phyloP scores from a whole-genome alignment of 2,329 filamentous ascomycete species.

The Colletotrichum abscissum region DNA sequence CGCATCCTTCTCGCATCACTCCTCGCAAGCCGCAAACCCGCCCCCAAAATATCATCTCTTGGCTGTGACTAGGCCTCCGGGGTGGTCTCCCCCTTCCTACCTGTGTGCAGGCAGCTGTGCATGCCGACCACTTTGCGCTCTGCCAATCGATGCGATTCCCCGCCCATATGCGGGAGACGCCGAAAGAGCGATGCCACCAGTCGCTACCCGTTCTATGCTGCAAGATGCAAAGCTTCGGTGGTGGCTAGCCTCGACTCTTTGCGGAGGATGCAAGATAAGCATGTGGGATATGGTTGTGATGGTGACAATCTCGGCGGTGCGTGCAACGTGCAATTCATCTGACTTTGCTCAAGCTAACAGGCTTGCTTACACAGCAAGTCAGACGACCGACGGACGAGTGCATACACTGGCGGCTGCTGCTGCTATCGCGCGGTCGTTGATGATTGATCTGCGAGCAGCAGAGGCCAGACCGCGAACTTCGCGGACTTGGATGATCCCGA shows the following conservation, averaged over 20 bases:
- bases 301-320: constrained; percentile 16
- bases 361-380: constrained; percentile 30
- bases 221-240: constrained; percentile 19
- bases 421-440: constrained; percentile 5
- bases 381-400: constrained; percentile 4
- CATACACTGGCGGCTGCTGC: not conserved
- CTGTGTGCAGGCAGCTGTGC: not conserved
- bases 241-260: constrained; percentile 6
- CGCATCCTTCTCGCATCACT: constrained; percentile 19
- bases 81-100: not conserved
- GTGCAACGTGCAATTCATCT: not conserved
- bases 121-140: not conserved
- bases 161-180: constrained; percentile 7
- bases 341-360: not conserved
- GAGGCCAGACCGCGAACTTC: constrained; percentile 1
- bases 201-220: not conserved
- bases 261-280: constrained; percentile 10
- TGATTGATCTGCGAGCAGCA: constrained; percentile 28
- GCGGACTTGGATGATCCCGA: constrained; percentile 31
- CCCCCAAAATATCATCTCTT: not conserved
- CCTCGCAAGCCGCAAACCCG: not conserved
- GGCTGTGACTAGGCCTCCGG: not conserved
- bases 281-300: constrained; percentile 30
- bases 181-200: constrained; percentile 3
- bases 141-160: constrained; percentile 10